phyloP scores from a whole-genome alignment of 2,329 filamentous ascomycete genomes.

The Rugonectria rugulosa region DNA sequence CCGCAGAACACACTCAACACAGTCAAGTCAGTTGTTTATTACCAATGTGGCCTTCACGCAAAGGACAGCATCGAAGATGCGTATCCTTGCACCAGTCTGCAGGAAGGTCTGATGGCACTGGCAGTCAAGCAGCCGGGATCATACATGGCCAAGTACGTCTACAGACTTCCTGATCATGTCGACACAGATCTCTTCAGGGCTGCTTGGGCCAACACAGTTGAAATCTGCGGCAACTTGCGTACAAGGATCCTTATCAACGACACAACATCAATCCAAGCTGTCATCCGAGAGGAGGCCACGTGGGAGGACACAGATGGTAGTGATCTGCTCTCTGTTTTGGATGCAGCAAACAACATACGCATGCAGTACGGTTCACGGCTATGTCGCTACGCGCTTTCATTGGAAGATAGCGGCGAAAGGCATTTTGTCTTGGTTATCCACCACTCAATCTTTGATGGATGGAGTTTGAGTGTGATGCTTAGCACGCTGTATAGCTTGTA shows the following conservation, averaged over 20 bases:
- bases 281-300: not conserved
- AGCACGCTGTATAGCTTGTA: not conserved
- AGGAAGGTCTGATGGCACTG: conserved; percentile 4
- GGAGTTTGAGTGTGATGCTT: conserved; percentile 2
- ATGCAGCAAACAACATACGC: not conserved
- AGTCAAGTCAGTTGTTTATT: not conserved
- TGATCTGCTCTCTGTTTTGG: not conserved
- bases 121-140: conserved; percentile 4
- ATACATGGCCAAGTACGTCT: conserved; percentile 7
- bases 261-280: not conserved
- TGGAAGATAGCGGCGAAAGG: not conserved
- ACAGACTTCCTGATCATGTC: not conserved
- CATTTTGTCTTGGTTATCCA: not conserved
- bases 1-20: not conserved
- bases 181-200: not conserved
- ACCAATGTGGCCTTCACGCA: not conserved
- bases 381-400: not conserved
- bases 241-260: not conserved
- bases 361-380: too few species aligned
- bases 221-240: not conserved
- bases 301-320: not conserved
- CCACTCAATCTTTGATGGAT: conserved; percentile 4
- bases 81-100: conserved; percentile 1
- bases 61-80: conserved; percentile 2
- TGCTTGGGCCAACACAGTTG: not conserved